Base-by-base conservation (phyloP, 1,284 basidiomycete genomes). In the Ganoderma multipileum region DNA sequence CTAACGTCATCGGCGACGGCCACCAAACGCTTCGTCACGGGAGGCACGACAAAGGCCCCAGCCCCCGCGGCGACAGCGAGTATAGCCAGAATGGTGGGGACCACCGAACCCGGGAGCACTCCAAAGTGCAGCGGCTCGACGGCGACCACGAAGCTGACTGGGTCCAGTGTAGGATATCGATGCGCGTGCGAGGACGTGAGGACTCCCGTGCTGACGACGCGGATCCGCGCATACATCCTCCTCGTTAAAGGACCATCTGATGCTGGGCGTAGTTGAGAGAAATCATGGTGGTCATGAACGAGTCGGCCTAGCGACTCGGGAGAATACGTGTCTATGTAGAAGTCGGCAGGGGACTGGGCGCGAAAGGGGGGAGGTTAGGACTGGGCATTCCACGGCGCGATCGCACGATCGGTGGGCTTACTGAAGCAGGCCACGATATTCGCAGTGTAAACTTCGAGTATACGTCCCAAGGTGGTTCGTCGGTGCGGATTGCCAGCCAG, bases 391-490 rank as follows among this genome's bases (percentile, higher is more conserved):
- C 7, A 14, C 23, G 16, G 12, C n/a, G 20, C 23, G 28, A 18
- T 18, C 8, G 66, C 14, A 39, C 41, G 11, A 47, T 47, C 20
- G 44, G 44, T 9, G 23, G 44, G 39, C 89, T 74, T 74, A 92
- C 91, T 18, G 83, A 89, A 64, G 90, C 90, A 36, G 89, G 84
- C 86, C 87, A 91, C 42, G 91, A 92, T 20, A 90, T 68, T 44
- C 90, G 81, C 39, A 91, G 78, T 1, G 90, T 91, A 74, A 88
- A 91, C 52, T 84, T 83, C 28, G 79, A 73, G 73, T 85, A 85
- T 1, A 72, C 68, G 11, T 69, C 71, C 89, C 89, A 91, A 5
- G 67, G 67, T 1, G 73, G 71, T 68, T 80, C 76, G 72, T 87
- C 85, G 20, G 90, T 76, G 75, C 89, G 84, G 8, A 92, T 81